phyloP scores from a whole-genome alignment of 108 stramenopile species.

The Cyclotella sp. region DNA sequence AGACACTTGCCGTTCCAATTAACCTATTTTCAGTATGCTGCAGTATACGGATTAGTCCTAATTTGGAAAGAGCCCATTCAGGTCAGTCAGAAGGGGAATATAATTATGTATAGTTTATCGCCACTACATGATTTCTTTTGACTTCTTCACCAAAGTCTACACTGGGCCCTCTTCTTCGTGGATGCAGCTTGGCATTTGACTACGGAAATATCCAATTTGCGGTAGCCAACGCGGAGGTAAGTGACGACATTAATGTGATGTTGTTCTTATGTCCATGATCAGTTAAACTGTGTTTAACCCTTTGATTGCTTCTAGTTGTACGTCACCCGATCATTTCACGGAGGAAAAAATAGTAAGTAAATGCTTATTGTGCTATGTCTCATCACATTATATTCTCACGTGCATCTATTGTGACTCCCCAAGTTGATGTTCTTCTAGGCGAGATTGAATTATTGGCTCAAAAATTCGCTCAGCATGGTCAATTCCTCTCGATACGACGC shows the following conservation, averaged over 20 bases:
- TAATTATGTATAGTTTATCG: too few species aligned
- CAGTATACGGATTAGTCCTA: slow-evolving; percentile 18
- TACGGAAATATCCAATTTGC: too few species aligned
- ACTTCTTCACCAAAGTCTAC: neutral
- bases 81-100: neutral
- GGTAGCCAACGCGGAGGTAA: too few species aligned
- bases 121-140: neutral
- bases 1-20: too few species aligned
- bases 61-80: slow-evolving; percentile 9
- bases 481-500: neutral
- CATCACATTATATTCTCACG: too few species aligned
- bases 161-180: too few species aligned
- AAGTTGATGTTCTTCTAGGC: neutral
- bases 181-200: too few species aligned
- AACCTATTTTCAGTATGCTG: too few species aligned
- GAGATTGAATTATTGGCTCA: neutral
- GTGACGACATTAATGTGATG: too few species aligned
- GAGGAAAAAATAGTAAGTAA: slow-evolving; percentile 22
- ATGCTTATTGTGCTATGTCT: neutral
- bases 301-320: neutral
- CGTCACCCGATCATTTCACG: slow-evolving; percentile 3
- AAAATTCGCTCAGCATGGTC: neutral
- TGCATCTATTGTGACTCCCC: neutral
- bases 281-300: neutral
- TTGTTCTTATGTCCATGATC: too few species aligned